Evolutionary conservation across 495 filamentous ascomycete genomes (phyloP), one percentile per base, ranked within the genome.

Genomic region (Lepraria neglecta): DNA sequence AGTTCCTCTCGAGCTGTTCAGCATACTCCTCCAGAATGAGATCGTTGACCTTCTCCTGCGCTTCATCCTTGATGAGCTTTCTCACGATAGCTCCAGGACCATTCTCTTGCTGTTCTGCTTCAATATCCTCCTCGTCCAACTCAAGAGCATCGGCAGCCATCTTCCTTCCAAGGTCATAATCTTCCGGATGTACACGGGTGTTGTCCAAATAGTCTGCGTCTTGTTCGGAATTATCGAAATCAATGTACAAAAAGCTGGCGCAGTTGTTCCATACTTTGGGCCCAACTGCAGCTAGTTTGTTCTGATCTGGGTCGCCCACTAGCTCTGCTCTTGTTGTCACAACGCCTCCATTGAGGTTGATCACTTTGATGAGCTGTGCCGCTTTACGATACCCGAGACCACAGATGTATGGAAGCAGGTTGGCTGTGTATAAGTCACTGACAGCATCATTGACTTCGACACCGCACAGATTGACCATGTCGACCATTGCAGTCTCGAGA

Each of bases 101-200:
- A 57, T 89, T 87, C 68, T 95, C 90, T 64, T 94, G 87, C 7
- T 85, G 86, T 73, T 97, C 92, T 0, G 88, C 91, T 72, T 96
- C 92, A 72, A 97, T 88, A 70, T 98, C 94, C 74, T 98, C 94
- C 72, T 98, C 94, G 67, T 98, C 95, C 65, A 97, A 74, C 70
- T 96, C 92, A 48, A 97, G 76, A 46, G 94, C 95, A 78, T 98
- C 94, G 15, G 95, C 94, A 27, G 94, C 95, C 86, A 97, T 97
- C 73, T 98, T 98, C 56, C 92, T 86, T 21, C 90, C 94, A 47
- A 98, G 81, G 56, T 98, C 94, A 71, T 98, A 98, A 70, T 97
- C 94, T 79, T 97, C 94, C 7, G 94, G 94, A 69, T 98, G 94
- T 17, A 97, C 89, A 72, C 94, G 84, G 31, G 94, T 97, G 70